Conservation (phyloP, 495 filamentous ascomycete species). For the Hypoxylon lenormandii region DNA sequence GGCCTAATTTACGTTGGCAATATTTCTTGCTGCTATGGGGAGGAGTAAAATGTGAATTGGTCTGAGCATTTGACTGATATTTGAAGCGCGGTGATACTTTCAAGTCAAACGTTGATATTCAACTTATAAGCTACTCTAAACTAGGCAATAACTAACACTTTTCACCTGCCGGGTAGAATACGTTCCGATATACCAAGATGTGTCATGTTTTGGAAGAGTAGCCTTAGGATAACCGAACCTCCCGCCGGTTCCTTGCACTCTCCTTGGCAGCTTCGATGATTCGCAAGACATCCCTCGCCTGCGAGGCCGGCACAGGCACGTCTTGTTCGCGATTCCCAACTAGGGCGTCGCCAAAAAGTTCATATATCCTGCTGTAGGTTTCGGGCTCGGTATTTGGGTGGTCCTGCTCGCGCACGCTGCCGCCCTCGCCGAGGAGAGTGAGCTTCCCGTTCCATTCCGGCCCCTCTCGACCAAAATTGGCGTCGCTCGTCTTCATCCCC, state of each 20-base stretch:
- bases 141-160: no score
- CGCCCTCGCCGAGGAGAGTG: constrained; percentile 55
- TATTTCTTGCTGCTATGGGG: no score
- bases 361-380: constrained; percentile 81
- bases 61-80: no score
- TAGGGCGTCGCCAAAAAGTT: constrained; percentile 74
- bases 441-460: constrained; percentile 58
- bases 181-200: neutral
- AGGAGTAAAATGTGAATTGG: no score
- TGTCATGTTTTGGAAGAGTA: neutral
- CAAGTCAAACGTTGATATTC: no score
- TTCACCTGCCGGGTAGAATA: neutral
- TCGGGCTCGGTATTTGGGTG: constrained; percentile 73
- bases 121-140: no score
- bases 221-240: constrained; percentile 61
- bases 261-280: constrained; percentile 79
- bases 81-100: no score
- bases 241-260: constrained; percentile 73
- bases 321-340: constrained; percentile 66
- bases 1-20: no score
- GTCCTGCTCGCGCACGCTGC: constrained; percentile 54
- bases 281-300: constrained; percentile 77
- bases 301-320: constrained; percentile 76
- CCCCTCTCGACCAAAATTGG: constrained; percentile 74
- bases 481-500: constrained; percentile 73